Evolutionary conservation across 2,329 filamentous ascomycete species (phyloP), one percentile per base, ranked within the genome.

Genomic region (Tolypocladium endophyticum): DNA sequence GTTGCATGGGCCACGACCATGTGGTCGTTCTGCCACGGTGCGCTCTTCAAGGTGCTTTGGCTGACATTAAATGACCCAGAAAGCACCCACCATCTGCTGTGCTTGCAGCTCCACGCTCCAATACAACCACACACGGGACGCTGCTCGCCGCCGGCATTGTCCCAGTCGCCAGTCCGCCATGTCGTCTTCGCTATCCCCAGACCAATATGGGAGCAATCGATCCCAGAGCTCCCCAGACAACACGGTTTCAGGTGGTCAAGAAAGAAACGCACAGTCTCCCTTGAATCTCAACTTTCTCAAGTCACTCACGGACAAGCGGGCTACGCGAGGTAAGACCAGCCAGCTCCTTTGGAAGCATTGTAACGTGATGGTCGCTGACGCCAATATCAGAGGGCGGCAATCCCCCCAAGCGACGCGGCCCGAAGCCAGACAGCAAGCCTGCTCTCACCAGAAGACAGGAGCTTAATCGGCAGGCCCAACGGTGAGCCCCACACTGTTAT

Each of bases 381-480:
- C 18, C 3, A 9, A 53, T 20, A 43, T 56, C 68, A 88, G 92
- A 96, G 78, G 92, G 91, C 54, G 92, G 91, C 54, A 88, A 94
- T 69, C 81, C 88, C 11, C 86, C 90, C 3, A 99, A 97, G 76
- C 86, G 90, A 65, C 86, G 94, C 73, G 94, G 94, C 1, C 94
- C 94, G 0, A 97, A 97, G 72, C 94, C 94, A 25, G 94, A 97
- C 73, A 95, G 89, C 78, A 97, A 96, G 71, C 94, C 94, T 23
- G 93, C 94, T 53, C 77, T 96, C 68, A 97, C 93, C 25, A 83
- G 93, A 63, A 85, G 93, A 64, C 94, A 97, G 71, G 93, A 97
- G 73, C 78, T 97, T 62, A 97, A 97, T 71, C 85, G 94, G 64
- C 93, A 97, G 76, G 94, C 94, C 36, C 94, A 97, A 74, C 88